A percentile compares a stretch with the other conserved stretches of the same genome.
phyloP scores from a whole-genome alignment of 75 land plant genomes.

The Picea glauca region DNA sequence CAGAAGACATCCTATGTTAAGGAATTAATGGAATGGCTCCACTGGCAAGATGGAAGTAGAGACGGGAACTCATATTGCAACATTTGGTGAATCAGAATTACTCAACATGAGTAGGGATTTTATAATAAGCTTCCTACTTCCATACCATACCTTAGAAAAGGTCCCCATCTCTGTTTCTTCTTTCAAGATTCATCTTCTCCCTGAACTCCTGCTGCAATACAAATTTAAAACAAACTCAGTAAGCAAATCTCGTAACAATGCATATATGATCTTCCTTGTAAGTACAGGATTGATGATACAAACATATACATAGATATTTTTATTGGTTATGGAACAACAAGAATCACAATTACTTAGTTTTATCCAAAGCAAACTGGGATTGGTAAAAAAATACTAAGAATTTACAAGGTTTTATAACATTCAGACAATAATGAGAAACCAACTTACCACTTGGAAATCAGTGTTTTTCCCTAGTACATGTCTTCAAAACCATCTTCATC shows the following conservation, averaged over 20 bases:
- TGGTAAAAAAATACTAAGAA: background rate
- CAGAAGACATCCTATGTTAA: background rate
- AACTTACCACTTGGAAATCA: constrained; percentile 5
- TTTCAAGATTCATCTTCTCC: constrained; percentile 1
- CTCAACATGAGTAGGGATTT: background rate
- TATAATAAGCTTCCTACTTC: background rate
- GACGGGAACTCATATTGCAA: background rate
- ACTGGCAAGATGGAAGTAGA: background rate
- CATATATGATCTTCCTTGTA: background rate
- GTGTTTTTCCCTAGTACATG: constrained; percentile 11
- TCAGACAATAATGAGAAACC: background rate
- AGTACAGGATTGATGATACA: background rate
- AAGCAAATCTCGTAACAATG: background rate
- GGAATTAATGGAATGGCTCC: background rate
- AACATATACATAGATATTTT: background rate
- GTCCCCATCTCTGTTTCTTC: background rate
- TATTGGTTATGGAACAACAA: background rate
- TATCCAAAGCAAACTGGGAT: background rate
- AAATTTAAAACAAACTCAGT: background rate
- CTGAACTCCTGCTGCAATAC: background rate
- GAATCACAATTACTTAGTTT: background rate
- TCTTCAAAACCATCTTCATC: constrained; percentile 80
- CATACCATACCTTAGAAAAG: background rate
- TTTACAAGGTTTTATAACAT: too few species aligned
- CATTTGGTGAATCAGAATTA: background rate